Evolutionary conservation across 495 filamentous ascomycete species (phyloP).

Genomic region (Aspergillus leporis): DNA sequence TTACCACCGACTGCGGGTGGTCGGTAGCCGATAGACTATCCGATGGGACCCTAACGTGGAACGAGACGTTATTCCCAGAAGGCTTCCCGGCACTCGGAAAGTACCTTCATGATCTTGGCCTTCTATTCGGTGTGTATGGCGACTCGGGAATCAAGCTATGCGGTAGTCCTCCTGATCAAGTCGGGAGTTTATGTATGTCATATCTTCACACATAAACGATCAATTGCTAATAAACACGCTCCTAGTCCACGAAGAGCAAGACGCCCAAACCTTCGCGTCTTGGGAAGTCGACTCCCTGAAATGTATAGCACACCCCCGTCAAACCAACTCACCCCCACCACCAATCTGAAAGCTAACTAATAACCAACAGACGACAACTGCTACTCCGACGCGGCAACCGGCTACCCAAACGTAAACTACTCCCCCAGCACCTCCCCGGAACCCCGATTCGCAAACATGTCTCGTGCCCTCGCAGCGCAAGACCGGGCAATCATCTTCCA

Average conservation of each 20-base stretch:
- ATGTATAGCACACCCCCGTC: constrained; percentile 24
- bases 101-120: constrained; percentile 47
- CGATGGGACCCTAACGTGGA: constrained; percentile 54
- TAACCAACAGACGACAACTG: constrained; percentile 49
- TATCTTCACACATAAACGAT: background rate
- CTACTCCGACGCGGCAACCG: constrained; percentile 41
- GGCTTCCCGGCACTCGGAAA: constrained; percentile 50
- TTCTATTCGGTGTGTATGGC: constrained; percentile 59
- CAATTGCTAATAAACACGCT: background rate
- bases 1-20: constrained; percentile 62
- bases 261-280: constrained; percentile 42
- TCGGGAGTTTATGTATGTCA: constrained; percentile 31
- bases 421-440: constrained; percentile 31
- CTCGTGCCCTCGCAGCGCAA: constrained; percentile 23
- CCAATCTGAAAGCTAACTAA: background rate
- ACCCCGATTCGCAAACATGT: constrained; percentile 36
- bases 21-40: constrained; percentile 40
- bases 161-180: constrained; percentile 26
- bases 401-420: constrained; percentile 43
- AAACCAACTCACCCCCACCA: background rate
- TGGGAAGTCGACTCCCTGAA: constrained; percentile 51
- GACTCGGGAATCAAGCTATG: constrained; percentile 46
- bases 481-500: constrained; percentile 45
- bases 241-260: constrained; percentile 43
- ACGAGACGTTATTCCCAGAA: constrained; percentile 50